Evolutionary conservation across 2,329 filamentous ascomycete genomes (phyloP).

Genomic region (Ceratocystiopsis sp.): DNA sequence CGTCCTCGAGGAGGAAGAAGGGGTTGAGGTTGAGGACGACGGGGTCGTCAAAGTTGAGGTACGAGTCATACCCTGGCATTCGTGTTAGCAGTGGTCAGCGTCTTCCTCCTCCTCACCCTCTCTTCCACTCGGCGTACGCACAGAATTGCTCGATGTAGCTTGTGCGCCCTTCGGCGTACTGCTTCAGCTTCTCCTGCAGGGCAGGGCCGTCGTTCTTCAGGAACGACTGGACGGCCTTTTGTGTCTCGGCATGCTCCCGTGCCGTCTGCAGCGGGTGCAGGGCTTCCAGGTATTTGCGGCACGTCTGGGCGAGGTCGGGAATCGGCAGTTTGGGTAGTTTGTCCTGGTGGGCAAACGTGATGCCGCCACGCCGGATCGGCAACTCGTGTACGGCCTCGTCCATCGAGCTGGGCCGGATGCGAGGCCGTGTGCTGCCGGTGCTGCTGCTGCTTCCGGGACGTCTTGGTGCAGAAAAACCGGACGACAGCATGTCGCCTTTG

Average conservation of each 20-base stretch:
- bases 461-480: constrained; percentile 3
- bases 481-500: no score
- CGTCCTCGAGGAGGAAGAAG: constrained; percentile 93
- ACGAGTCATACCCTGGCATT: constrained; percentile 86
- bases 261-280: constrained; percentile 65
- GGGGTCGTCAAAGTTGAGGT: constrained; percentile 93
- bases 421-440: not conserved
- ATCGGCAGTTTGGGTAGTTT: constrained; percentile 84
- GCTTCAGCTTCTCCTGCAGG: constrained; percentile 75
- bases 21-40: constrained; percentile 96
- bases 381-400: constrained; percentile 31
- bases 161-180: constrained; percentile 76
- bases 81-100: no score
- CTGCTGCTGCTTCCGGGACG: constrained; percentile 10
- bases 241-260: constrained; percentile 71
- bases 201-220: constrained; percentile 63
- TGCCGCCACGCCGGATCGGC: constrained; percentile 38
- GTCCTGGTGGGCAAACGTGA: constrained; percentile 83
- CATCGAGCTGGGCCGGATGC: constrained; percentile 10
- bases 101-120: no score
- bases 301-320: constrained; percentile 65
- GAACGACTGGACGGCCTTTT: constrained; percentile 67
- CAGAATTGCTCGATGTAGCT: constrained; percentile 99
- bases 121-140: constrained; percentile 29
- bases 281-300: constrained; percentile 61